Evolutionary conservation across 768 basidiomycete species (phyloP).

Genomic region (Lactifluus subvellereus): DNA sequence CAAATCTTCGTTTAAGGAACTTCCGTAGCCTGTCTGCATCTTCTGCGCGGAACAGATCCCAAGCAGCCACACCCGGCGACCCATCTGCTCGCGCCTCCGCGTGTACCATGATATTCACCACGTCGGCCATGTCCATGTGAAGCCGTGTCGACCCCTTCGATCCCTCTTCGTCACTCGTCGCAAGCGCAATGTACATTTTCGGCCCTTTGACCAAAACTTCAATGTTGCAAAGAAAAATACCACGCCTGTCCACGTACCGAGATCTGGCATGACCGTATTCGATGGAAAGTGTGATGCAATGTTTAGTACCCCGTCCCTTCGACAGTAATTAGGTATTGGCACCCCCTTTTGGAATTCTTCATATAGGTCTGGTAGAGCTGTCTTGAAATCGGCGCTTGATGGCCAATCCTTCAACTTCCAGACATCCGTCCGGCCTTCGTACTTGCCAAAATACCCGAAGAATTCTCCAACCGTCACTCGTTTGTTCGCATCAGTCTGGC

Average conservation of each 20-base stretch:
- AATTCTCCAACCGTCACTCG: constrained; percentile 68
- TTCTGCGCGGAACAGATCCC: constrained; percentile 84
- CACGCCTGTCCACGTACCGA: constrained; percentile 43
- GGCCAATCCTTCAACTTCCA: constrained; percentile 96
- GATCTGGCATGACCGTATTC: constrained; percentile 73
- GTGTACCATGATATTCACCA: constrained; percentile 82
- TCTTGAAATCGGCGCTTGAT: constrained; percentile 76
- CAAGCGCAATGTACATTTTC: constrained; percentile 75
- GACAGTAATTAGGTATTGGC: constrained; percentile 85
- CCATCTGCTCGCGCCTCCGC: constrained; percentile 54
- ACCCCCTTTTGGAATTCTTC: constrained; percentile 79
- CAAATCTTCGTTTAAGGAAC: constrained; percentile 66
- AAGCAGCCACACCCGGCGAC: constrained; percentile 72
- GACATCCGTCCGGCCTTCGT: constrained; percentile 48
- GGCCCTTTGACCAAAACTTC: constrained; percentile 18
- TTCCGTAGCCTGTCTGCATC: constrained; percentile 73
- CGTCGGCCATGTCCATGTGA: constrained; percentile 91
- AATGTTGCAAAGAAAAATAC: background rate
- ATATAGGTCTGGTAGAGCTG: constrained; percentile 77
- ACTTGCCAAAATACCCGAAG: constrained; percentile 71
- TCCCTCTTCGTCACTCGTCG: constrained; percentile 51
- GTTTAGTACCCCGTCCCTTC: constrained; percentile 84
- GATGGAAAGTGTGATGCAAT: constrained; percentile 84
- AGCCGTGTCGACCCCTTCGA: constrained; percentile 77
- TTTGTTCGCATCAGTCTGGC: constrained; percentile 63